Evolutionary conservation across 1,139 yeast species (phyloP), one percentile per base, ranked within the genome.

Genomic region (Wickerhamiella pararugosa): DNA sequence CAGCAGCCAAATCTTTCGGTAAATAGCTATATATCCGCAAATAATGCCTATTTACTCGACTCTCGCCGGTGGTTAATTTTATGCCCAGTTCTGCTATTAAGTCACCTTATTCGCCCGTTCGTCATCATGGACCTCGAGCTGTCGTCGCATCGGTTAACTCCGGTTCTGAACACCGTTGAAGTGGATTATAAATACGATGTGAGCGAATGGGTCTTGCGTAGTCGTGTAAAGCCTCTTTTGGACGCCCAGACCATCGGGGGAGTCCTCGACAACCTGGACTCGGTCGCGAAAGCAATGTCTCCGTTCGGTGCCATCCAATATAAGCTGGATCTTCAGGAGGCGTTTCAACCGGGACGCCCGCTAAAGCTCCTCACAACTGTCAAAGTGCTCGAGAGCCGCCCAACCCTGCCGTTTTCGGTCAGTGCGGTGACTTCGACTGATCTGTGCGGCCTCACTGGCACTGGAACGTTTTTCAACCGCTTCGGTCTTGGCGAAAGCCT

Each of bases 141-240:
- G 42, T 52, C 48, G 34, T 35, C 36, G 32, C 42, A 44, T 43
- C 47, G 41, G 36, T 31, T 32, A 32, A 38, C 41, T 9, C 54
- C 54, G 21, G 44, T 51, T 36, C 44, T 52, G 36, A 54, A 64
- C 29, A 64, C 68, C 41, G 73, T 78, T 9, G 75, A 73, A 49
- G 64, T 79, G 5, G 64, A 71, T 36, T 80, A 80, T 34, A 68
- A 73, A 8, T 68, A 68, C 40, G 61, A 62, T 15, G 72, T 70
- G 49, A 63, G 87, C 31, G 67, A 69, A 41, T 41, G 63, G 0
- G 77, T 80, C 51, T 56, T 80, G 6, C 57, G 62, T 27, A 55
- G 63, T 5, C 90, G 80, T 51, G 59, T 81, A 33, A 56, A 58
- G 21, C 81, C 83, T 1, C 57, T 80, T 40, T 59, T 76, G 32